These are phyloP conservation scores for Heliamphora exappendiculata DNA, from an alignment of 148 eudicot species.

Conservation along the genomic window DNA sequence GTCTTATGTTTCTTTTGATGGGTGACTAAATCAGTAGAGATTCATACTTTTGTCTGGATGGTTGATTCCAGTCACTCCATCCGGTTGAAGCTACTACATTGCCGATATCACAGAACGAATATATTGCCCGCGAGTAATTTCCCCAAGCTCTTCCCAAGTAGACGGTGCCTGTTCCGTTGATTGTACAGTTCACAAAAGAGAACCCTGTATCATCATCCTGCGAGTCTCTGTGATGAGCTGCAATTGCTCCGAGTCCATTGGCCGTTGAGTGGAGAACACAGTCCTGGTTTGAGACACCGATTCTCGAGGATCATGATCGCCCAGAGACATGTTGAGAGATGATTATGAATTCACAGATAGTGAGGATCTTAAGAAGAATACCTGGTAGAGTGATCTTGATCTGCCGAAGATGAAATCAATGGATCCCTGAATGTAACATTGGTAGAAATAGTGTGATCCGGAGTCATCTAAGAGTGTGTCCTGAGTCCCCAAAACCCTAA, in stretches of 20 bases:
- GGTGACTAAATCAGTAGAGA: not conserved
- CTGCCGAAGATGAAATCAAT: constrained; percentile 86
- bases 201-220: constrained; percentile 62
- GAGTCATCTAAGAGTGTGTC: constrained; percentile 76
- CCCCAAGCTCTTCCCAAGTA: constrained; percentile 94
- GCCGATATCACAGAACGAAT: constrained; percentile 53
- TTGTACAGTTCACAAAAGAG: constrained; percentile 73
- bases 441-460: constrained; percentile 69
- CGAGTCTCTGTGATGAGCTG: constrained; percentile 70
- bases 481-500: constrained; percentile 64
- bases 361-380: constrained; percentile 12
- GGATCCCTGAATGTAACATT: constrained; percentile 71
- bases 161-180: constrained; percentile 52
- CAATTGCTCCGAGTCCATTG: constrained; percentile 60
- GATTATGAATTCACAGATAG: not conserved
- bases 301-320: constrained; percentile 21
- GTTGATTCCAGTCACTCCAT: constrained; percentile 72
- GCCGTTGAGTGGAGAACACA: constrained; percentile 57
- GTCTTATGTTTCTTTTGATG: not conserved
- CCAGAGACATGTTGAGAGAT: constrained; percentile 71
- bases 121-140: constrained; percentile 54
- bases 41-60: constrained; percentile 43
- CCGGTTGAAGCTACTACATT: constrained; percentile 51
- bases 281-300: constrained; percentile 30
- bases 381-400: constrained; percentile 72